These are phyloP conservation scores for Amaranthus hypochondriacus DNA, from an alignment of 148 eudicot genomes.

Conservation along the genomic window DNA sequence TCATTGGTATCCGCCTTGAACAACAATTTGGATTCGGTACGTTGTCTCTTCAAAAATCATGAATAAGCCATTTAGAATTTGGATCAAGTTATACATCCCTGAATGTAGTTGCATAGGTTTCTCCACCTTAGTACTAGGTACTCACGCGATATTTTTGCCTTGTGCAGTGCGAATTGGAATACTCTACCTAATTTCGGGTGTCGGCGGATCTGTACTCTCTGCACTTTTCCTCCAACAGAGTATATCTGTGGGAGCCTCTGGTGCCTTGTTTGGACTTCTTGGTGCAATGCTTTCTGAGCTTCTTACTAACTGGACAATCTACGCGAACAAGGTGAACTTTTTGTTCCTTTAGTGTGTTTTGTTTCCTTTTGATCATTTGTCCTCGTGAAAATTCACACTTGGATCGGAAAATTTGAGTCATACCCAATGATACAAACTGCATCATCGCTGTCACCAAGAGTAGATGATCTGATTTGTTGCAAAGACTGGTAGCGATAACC, in stretches of 20 bases:
- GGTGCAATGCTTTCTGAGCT: slow-evolving; percentile 94
- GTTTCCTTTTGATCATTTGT: neutral
- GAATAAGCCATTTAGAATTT: neutral
- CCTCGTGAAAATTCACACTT: too few relatives aligned
- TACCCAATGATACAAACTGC: too few relatives aligned
- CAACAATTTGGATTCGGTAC: slow-evolving; percentile 94
- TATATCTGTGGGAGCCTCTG: slow-evolving; percentile 92
- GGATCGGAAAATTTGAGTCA: too few relatives aligned
- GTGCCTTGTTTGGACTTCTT: slow-evolving; percentile 89
- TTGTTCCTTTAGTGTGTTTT: neutral
- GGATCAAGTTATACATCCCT: neutral
- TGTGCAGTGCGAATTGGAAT: slow-evolving; percentile 68
- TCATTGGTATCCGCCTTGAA: slow-evolving; percentile 92
- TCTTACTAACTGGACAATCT: slow-evolving; percentile 81
- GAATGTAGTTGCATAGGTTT: neutral
- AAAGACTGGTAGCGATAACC: too few relatives aligned
- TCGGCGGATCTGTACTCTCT: slow-evolving; percentile 84
- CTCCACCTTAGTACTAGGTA: neutral
- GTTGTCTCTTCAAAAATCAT: neutral
- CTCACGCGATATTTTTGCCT: neutral
- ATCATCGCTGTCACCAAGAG: too few relatives aligned
- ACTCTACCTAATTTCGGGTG: slow-evolving; percentile 65
- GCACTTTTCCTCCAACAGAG: slow-evolving; percentile 54
- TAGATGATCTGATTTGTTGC: too few relatives aligned
- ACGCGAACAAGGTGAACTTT: slow-evolving; percentile 66